A percentile compares a stretch with the other conserved stretches of the same genome.
phyloP scores from a whole-genome alignment of 257 asterid genomes.

The Fraxinus anomala region DNA sequence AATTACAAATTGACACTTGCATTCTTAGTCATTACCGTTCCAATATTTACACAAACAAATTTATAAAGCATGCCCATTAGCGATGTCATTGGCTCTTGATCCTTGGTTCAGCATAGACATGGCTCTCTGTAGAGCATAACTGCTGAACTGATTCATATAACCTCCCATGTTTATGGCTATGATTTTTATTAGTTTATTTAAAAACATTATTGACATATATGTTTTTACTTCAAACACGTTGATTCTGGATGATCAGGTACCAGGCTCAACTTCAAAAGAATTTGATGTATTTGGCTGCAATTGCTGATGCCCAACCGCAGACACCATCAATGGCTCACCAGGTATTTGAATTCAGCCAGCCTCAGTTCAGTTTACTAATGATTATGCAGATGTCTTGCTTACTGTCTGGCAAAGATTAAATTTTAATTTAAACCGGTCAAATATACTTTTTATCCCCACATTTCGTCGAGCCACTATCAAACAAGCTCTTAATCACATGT shows the following conservation, averaged over 20 bases:
- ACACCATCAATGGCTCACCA: constrained; percentile 70
- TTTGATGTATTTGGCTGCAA: constrained; percentile 94
- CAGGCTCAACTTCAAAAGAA: constrained; percentile 92
- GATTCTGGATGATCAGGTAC: constrained; percentile 53
- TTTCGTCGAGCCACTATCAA: too few relatives aligned
- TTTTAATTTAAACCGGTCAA: too few relatives aligned
- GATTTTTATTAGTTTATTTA: not conserved
- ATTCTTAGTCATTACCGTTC: not conserved
- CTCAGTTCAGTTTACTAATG: not conserved
- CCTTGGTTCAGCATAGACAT: not conserved
- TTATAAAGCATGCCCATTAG: not conserved
- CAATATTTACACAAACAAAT: too few relatives aligned
- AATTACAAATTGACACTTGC: too few relatives aligned
- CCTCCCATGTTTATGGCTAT: not conserved
- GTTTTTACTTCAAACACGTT: not conserved
- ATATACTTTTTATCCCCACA: too few relatives aligned
- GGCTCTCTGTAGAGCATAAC: not conserved
- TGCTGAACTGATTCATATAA: not conserved
- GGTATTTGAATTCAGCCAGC: constrained; percentile 35
- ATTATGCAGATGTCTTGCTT: not conserved
- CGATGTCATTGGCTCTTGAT: not conserved
- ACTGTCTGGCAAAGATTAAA: not conserved
- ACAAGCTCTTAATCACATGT: not conserved
- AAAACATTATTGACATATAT: not conserved
- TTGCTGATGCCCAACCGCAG: constrained; percentile 95